These are phyloP conservation scores for Shiraia sp. DNA, from an alignment of 2,329 filamentous ascomycete species.

Conservation along the genomic window DNA sequence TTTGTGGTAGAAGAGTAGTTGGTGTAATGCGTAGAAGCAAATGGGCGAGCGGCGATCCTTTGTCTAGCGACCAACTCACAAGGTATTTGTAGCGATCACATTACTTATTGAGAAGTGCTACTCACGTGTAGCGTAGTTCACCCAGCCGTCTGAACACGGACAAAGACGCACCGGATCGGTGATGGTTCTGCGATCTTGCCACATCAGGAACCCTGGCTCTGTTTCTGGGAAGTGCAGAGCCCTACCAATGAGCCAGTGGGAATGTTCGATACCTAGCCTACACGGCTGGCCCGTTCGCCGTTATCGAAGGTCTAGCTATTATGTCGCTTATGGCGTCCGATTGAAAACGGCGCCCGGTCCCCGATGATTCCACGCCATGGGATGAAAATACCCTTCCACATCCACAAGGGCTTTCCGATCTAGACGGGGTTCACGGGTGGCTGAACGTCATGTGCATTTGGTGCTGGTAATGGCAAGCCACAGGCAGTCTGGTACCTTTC, in stretches of 20 bases:
- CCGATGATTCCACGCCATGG: conserved; percentile 25
- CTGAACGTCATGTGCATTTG: conserved; percentile 30
- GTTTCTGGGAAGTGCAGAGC: conserved; percentile 36
- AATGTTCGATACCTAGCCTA: conserved; percentile 25
- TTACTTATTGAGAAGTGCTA: conserved; percentile 35
- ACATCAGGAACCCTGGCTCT: conserved; percentile 34
- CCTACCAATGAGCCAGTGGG: conserved; percentile 20
- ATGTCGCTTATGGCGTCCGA: conserved; percentile 28
- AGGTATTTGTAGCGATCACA: conserved; percentile 46
- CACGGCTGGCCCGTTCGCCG: conserved; percentile 23
- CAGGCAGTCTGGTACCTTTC: conserved; percentile 24
- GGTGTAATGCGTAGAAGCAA: conserved; percentile 36
- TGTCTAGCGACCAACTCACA: conserved; percentile 38
- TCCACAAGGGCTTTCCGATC: conserved; percentile 17
- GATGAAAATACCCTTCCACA: conserved; percentile 22
- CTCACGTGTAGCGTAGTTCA: conserved; percentile 40
- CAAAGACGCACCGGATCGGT: conserved; percentile 47
- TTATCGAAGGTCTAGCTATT: conserved; percentile 30
- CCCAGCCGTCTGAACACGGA: conserved; percentile 44
- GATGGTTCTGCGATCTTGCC: conserved; percentile 37
- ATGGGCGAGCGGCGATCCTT: conserved; percentile 41
- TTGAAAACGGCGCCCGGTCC: conserved; percentile 37
- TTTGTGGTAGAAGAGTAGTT: conserved; percentile 38
- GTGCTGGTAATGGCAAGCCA: conserved; percentile 21
- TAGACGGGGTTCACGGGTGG: conserved; percentile 24